Base-by-base conservation (phyloP, 1,139 yeast species). In the Kodamaea ohmeri region DNA sequence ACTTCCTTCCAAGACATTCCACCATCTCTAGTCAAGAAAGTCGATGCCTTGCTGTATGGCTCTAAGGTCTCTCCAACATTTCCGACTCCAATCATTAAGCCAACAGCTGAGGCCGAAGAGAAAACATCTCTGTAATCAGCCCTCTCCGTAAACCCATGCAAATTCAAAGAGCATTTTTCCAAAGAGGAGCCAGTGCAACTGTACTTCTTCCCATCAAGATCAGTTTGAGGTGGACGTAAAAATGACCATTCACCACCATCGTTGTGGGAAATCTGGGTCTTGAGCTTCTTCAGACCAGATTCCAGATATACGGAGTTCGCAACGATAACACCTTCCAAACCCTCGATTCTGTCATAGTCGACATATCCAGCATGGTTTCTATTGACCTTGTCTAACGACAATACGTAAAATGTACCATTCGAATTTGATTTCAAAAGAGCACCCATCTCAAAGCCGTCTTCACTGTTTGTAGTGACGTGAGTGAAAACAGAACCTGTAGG, bases 141-240 rank as follows among this genome's bases (percentile, higher is more conserved):
- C 48, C 97, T 73, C 56, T 92, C 97, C 0, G 97, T 90, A 55
- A 77, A 90, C 0, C 97, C 96, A 58, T 90, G 97, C 35, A 92
- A 62, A 55, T 90, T 85, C 50, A 92, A 73, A 0, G 96, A 81
- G 52, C 97, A 90, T 36, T 77, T 71, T 3, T 65, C 63, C 24
- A 80, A 50, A 2, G 78, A 50, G 33, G 65, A 61, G 1, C 82
- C 80, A 32, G 52, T 46, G 58, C 96, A 85, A 8, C 50, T 45
- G 45, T 74, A 80, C 36, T 64, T 66, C 31, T 78, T 71, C 3
- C 90, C 90, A 1, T 75, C 63, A 1, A 86, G 73, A 51, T 86
- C 88, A 7, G 61, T 61, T 0, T 61, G 39, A 21, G 97, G 96
- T 7, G 97, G 92, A 0, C 59, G 53, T 20, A 92, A 54, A 42